A percentile compares a stretch with the other conserved stretches of the same genome.
These are phyloP conservation scores for Scutellaria barbata DNA, from an alignment of 257 asterid genomes.

Conservation along the genomic window DNA sequence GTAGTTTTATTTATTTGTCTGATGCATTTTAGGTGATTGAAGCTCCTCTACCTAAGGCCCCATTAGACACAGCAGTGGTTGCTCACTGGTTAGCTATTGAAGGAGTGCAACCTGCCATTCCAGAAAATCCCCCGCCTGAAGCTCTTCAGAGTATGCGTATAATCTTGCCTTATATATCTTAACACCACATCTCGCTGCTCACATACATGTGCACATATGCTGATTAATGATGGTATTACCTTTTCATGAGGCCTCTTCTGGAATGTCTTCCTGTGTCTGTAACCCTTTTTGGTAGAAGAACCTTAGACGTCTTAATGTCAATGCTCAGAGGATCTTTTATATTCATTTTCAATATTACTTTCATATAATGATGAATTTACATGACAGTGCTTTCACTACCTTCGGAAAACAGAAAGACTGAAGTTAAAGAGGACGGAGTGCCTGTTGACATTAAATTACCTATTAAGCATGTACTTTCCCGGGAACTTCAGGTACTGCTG, in stretches of 20 bases:
- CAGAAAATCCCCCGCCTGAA: constrained; percentile 92
- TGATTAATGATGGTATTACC: constrained; percentile 7
- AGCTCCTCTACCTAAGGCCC: constrained; percentile 95
- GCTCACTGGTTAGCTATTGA: constrained; percentile 96
- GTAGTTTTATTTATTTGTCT: constrained; percentile 23
- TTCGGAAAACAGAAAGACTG: constrained; percentile 73
- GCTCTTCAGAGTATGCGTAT: constrained; percentile 62
- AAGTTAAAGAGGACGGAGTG: constrained; percentile 81
- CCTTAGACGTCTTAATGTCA: background rate
- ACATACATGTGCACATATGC: background rate
- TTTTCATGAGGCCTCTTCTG: background rate
- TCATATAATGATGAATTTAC: constrained; percentile 30
- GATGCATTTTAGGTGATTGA: constrained; percentile 72
- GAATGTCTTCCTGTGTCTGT: background rate
- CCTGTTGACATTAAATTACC: constrained; percentile 88
- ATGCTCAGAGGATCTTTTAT: constrained; percentile 14
- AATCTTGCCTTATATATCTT: constrained; percentile 21
- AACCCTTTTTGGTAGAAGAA: constrained; percentile 12
- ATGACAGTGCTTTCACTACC: constrained; percentile 63
- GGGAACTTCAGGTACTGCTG: constrained; percentile 89
- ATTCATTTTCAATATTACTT: constrained; percentile 15
- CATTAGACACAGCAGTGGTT: constrained; percentile 77
- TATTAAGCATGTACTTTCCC: constrained; percentile 90
- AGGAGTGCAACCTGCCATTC: constrained; percentile 97
- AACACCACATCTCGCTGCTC: background rate